These are phyloP conservation scores for Prosopis cineraria DNA, from an alignment of 306 rosid genomes.

Conservation along the genomic window DNA sequence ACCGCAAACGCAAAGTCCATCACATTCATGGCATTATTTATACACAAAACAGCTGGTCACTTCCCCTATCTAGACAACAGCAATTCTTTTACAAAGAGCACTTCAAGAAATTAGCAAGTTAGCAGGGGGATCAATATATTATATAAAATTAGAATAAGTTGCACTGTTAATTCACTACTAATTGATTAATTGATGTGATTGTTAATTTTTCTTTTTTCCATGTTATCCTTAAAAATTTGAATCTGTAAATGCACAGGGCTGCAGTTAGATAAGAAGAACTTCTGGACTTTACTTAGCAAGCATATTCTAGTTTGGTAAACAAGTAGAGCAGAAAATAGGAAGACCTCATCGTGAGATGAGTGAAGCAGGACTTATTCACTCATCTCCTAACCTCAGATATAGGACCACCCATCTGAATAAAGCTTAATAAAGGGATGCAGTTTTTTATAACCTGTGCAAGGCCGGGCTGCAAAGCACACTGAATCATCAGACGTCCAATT, in stretches of 20 bases:
- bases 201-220: too few species aligned
- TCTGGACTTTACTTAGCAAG: conserved; percentile 11
- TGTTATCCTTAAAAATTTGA: neutral
- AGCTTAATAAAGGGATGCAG: conserved; percentile 20
- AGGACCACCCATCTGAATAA: conserved; percentile 19
- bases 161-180: neutral
- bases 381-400: neutral
- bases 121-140: neutral
- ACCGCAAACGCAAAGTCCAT: conserved; percentile 24
- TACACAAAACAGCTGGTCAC: conserved; percentile 14
- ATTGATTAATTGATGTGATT: neutral
- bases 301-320: conserved; percentile 15
- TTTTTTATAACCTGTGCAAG: conserved; percentile 84
- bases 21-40: conserved; percentile 1
- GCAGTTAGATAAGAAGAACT: neutral
- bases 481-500: conserved; percentile 97
- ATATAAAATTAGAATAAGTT: neutral
- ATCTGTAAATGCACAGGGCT: neutral
- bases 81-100: conserved; percentile 19
- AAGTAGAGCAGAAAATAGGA: neutral
- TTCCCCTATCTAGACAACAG: conserved; percentile 12
- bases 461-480: conserved; percentile 98
- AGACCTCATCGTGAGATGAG: conserved; percentile 8
- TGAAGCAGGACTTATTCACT: conserved; percentile 23
- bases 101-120: neutral